Conservation (phyloP, 305 asterid genomes). For the Fraxinus latifolia region DNA sequence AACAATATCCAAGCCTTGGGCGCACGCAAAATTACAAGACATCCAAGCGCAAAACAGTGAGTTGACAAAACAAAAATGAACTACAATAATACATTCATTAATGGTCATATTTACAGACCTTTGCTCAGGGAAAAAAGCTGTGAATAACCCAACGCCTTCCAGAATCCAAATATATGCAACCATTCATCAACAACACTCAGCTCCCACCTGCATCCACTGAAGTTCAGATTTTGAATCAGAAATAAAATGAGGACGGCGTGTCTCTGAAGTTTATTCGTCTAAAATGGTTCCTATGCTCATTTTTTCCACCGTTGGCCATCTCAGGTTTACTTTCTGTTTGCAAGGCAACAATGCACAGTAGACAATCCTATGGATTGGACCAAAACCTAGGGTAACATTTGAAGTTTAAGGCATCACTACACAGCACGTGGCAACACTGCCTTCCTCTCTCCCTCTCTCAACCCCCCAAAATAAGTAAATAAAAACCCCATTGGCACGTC, state of each 20-base stretch:
- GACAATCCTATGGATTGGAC: background rate
- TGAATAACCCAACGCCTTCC: slow-evolving; percentile 24
- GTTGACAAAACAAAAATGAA: background rate
- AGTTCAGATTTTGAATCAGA: slow-evolving; percentile 27
- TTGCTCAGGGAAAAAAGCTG: slow-evolving; percentile 37
- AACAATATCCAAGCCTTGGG: background rate
- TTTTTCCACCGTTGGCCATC: background rate
- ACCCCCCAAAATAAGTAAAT: background rate
- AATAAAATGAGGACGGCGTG: background rate
- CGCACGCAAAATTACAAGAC: background rate
- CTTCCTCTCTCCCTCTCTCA: background rate
- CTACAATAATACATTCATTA: background rate
- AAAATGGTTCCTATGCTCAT: background rate
- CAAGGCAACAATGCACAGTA: background rate
- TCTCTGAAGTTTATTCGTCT: background rate
- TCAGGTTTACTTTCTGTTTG: background rate
- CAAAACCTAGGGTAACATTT: background rate
- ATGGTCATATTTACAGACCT: slow-evolving; percentile 36
- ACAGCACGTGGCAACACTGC: background rate
- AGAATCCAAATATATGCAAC: slow-evolving; percentile 21
- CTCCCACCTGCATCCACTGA: slow-evolving; percentile 69
- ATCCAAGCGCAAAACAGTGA: background rate
- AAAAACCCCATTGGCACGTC: background rate
- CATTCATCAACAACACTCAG: slow-evolving; percentile 29
- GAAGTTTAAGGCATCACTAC: background rate